A percentile compares a stretch with the other conserved stretches of the same genome.
Evolutionary conservation across 1,284 basidiomycete species (phyloP).

Genomic region (Singerocomus rubriflavus): DNA sequence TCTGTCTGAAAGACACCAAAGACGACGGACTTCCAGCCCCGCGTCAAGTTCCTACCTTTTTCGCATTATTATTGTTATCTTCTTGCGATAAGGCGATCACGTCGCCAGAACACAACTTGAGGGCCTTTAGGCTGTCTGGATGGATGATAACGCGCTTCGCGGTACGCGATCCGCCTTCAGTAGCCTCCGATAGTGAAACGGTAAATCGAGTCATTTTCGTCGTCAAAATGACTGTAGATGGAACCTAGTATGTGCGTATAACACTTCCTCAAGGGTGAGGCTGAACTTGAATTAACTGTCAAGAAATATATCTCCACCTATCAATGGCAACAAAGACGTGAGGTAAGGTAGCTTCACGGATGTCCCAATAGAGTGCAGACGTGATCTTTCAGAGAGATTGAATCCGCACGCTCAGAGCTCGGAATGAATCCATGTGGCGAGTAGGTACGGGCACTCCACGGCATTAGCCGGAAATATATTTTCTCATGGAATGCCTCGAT

Average conservation of each 20-base stretch:
- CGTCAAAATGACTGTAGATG: background rate
- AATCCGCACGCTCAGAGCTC: conserved; percentile 6
- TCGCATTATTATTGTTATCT: conserved; percentile 29
- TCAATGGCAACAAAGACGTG: background rate
- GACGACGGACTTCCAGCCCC: conserved; percentile 12
- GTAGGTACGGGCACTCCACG: conserved; percentile 3
- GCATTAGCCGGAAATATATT: conserved; percentile 16
- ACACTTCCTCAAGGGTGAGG: background rate
- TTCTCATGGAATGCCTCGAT: background rate
- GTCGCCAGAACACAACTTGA: conserved; percentile 70
- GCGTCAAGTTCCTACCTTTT: conserved; percentile 34
- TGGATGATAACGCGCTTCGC: conserved; percentile 65
- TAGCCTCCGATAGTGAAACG: conserved; percentile 37
- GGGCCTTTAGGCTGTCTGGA: conserved; percentile 57
- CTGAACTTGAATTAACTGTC: conserved; percentile 6
- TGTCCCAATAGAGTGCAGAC: conserved; percentile 8
- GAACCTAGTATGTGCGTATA: background rate
- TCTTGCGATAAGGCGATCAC: conserved; percentile 53
- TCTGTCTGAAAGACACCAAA: conserved; percentile 9
- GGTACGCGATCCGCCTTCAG: conserved; percentile 47
- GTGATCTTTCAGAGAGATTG: background rate
- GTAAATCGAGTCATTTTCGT: conserved; percentile 42
- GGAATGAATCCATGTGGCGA: background rate
- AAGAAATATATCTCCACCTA: conserved; percentile 1
- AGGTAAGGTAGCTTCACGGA: conserved; percentile 3